Percentiles rank a stretch among this genome's conserved stretches.
Conservation (phyloP, 169 alveolate genomes). For the Eimeria sp. region DNA sequence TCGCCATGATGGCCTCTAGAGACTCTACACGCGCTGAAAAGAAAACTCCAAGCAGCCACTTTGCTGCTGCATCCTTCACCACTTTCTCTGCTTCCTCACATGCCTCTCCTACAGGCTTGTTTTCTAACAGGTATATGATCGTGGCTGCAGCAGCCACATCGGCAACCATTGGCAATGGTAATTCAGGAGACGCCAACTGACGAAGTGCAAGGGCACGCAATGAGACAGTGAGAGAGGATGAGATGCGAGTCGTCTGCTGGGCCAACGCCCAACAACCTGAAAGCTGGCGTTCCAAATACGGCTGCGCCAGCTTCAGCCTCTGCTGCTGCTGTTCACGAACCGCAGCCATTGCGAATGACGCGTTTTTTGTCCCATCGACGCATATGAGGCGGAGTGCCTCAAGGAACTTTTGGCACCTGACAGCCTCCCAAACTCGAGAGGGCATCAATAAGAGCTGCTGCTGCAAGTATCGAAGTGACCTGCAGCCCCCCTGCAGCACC, state of each 20-base stretch:
- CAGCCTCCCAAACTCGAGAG: slow-evolving; percentile 67
- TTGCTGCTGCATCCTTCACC: slow-evolving; percentile 15
- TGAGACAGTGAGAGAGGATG: background rate
- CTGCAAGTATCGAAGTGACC: slow-evolving; percentile 19
- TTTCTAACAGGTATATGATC: slow-evolving; percentile 44
- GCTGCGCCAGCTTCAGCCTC: background rate
- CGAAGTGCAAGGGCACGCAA: slow-evolving; percentile 68
- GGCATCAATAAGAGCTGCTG: slow-evolving; percentile 57
- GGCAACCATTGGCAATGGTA: slow-evolving; percentile 25
- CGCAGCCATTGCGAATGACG: slow-evolving; percentile 42
- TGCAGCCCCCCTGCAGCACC: background rate
- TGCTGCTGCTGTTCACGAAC: slow-evolving; percentile 32
- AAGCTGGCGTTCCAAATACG: background rate
- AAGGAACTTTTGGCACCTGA: slow-evolving; percentile 43
- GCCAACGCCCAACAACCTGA: slow-evolving; percentile 68
- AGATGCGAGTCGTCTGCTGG: slow-evolving; percentile 10
- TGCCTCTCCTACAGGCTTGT: background rate
- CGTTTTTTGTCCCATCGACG: slow-evolving; percentile 1
- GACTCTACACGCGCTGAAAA: slow-evolving; percentile 58
- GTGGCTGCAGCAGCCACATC: slow-evolving; percentile 69
- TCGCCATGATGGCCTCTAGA: slow-evolving; percentile 16
- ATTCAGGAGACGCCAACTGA: slow-evolving; percentile 38
- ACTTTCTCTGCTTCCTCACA: background rate
- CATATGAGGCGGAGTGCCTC: slow-evolving; percentile 41
- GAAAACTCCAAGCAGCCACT: slow-evolving; percentile 53